phyloP scores from a whole-genome alignment of 805 yeast genomes.

The Ogataea pini region DNA sequence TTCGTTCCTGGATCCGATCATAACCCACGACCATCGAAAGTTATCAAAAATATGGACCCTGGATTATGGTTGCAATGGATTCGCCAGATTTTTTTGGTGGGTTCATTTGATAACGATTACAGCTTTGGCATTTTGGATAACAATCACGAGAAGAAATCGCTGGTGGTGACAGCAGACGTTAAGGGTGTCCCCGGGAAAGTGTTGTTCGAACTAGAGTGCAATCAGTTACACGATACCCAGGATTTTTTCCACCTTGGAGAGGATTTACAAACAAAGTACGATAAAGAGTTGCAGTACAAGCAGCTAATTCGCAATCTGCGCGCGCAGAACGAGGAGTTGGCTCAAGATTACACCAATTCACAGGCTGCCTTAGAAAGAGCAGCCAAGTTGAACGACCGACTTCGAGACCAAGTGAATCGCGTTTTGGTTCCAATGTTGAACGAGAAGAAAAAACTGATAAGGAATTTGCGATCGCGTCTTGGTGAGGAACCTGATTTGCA shows the following conservation, averaged over 20 bases:
- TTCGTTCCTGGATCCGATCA: not conserved
- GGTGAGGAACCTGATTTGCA: not conserved
- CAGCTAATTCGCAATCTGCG: constrained; percentile 7
- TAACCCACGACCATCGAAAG: constrained; percentile 4
- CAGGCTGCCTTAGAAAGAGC: constrained; percentile 9
- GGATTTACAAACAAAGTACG: constrained; percentile 16
- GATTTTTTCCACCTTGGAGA: constrained; percentile 17
- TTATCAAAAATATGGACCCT: constrained; percentile 8
- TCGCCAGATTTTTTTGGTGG: constrained; percentile 8
- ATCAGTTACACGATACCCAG: not conserved
- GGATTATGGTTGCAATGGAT: constrained; percentile 17
- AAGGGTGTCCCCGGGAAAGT: constrained; percentile 18
- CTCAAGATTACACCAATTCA: constrained; percentile 10
- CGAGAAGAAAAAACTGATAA: constrained; percentile 18
- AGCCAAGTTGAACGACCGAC: constrained; percentile 3
- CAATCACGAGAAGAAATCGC: not conserved
- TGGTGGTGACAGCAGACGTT: constrained; percentile 14
- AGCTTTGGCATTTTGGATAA: constrained; percentile 11
- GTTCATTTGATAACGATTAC: constrained; percentile 16
- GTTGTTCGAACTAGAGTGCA: constrained; percentile 17
- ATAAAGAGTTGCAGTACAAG: constrained; percentile 15
- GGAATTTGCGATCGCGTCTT: constrained; percentile 6
- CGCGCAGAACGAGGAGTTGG: constrained; percentile 9
- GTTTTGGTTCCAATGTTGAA: constrained; percentile 23
- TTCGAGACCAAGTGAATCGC: constrained; percentile 10